Conservation (phyloP, 352 stramenopile species). For the Peronosclerospora sorghi region DNA sequence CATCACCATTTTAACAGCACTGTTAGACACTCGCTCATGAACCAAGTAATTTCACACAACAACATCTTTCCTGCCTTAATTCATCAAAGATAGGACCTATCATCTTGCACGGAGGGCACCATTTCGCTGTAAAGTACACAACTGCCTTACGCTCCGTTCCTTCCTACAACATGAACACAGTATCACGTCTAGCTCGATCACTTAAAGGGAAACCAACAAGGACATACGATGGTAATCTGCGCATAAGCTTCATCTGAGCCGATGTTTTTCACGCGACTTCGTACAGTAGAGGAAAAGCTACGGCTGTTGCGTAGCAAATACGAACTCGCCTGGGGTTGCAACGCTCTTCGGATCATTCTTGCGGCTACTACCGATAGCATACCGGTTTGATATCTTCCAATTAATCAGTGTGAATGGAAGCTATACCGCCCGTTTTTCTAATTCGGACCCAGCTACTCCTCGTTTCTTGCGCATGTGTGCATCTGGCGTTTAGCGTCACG, state of each 20-base stretch:
- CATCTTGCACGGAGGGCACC: slow-evolving; percentile 88
- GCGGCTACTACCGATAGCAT: too few relatives aligned
- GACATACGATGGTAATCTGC: slow-evolving; percentile 47
- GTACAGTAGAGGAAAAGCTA: slow-evolving; percentile 23
- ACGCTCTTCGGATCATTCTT: slow-evolving; percentile 33
- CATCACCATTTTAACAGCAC: background rate
- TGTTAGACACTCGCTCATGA: background rate
- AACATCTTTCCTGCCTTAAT: slow-evolving; percentile 39
- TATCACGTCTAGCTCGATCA: background rate
- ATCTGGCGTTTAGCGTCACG: slow-evolving; percentile 86
- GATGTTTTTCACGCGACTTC: slow-evolving; percentile 63
- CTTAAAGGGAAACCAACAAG: background rate
- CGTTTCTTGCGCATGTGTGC: slow-evolving; percentile 82
- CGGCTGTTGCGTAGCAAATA: slow-evolving; percentile 17
- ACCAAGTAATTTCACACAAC: background rate
- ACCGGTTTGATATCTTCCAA: slow-evolving; percentile 34
- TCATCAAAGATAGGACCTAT: slow-evolving; percentile 83
- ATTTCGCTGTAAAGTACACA: slow-evolving; percentile 86
- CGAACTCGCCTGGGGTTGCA: slow-evolving; percentile 13
- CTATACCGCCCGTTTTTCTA: slow-evolving; percentile 72
- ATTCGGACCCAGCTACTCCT: slow-evolving; percentile 81
- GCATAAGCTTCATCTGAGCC: slow-evolving; percentile 65
- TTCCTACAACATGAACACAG: slow-evolving; percentile 19
- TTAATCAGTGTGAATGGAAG: slow-evolving; percentile 46
- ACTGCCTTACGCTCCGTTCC: slow-evolving; percentile 60